A percentile compares a stretch with the other conserved stretches of the same genome.
Conservation (phyloP, 2,329 filamentous ascomycete genomes). For the Domatiomyces catenatus region DNA sequence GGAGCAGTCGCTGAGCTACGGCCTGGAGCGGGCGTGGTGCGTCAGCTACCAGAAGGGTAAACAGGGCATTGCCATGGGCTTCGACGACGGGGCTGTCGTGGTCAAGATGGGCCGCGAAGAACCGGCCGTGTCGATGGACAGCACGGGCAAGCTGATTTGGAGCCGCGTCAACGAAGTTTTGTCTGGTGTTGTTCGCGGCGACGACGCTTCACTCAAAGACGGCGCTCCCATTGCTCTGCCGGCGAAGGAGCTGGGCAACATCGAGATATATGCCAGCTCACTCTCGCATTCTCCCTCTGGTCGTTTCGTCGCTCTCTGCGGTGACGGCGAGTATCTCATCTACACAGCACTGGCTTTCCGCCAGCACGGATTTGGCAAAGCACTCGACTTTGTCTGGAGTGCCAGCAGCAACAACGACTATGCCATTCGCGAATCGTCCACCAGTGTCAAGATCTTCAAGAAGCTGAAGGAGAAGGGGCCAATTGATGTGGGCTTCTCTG, state of each 20-base stretch:
- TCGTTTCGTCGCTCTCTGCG: conserved; percentile 75
- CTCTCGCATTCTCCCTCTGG: conserved; percentile 93
- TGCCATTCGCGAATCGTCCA: conserved; percentile 79
- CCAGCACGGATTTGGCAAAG: conserved; percentile 93
- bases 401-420: conserved; percentile 97
- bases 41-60: conserved; percentile 88
- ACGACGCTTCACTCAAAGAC: conserved; percentile 71
- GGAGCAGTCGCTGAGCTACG: conserved; percentile 92
- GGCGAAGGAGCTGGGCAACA: conserved; percentile 88
- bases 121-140: conserved; percentile 93
- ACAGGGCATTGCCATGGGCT: conserved; percentile 88
- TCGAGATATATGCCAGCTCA: conserved; percentile 84
- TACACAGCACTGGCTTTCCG: conserved; percentile 93
- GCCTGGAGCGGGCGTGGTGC: conserved; percentile 92
- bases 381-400: conserved; percentile 91
- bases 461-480: conserved; percentile 86
- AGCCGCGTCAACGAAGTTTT: conserved; percentile 90
- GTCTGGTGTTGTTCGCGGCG: conserved; percentile 86
- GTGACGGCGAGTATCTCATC: conserved; percentile 97
- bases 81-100: conserved; percentile 93
- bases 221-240: conserved; percentile 72
- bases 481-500: conserved; percentile 87
- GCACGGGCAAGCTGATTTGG: conserved; percentile 90
- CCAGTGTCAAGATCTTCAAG: conserved; percentile 92
- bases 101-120: conserved; percentile 96